Conservation (phyloP, 1,139 yeast species). For the Magnusiomyces magnusii region DNA sequence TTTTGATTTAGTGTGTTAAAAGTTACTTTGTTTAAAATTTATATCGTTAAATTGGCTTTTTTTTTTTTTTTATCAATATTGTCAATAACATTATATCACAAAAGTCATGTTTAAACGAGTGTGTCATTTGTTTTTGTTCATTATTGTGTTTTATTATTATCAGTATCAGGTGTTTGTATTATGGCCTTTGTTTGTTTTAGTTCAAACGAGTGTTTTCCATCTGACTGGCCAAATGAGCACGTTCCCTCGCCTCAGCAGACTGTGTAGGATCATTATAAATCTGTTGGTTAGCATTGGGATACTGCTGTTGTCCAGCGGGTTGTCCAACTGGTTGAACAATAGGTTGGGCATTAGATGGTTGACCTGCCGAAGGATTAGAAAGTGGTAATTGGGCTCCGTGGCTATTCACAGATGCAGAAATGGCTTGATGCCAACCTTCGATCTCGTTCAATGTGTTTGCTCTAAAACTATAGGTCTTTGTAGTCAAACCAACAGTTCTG, state of each 20-base stretch:
- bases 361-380: too few species aligned
- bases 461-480: constrained; percentile 38
- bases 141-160: too few species aligned
- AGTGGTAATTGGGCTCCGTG: neutral
- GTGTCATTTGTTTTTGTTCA: too few species aligned
- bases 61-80: too few species aligned
- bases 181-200: too few species aligned
- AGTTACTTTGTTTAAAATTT: neutral
- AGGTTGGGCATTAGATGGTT: too few species aligned
- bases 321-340: too few species aligned
- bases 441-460: constrained; percentile 42
- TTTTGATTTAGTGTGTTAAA: neutral
- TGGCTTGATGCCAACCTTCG: constrained; percentile 40
- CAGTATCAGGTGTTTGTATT: too few species aligned
- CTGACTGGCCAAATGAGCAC: neutral
- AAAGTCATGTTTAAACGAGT: too few species aligned
- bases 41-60: neutral
- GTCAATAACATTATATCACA: too few species aligned
- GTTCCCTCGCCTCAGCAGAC: neutral
- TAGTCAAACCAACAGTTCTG: constrained; percentile 29
- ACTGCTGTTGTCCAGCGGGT: too few species aligned
- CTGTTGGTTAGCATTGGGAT: too few species aligned
- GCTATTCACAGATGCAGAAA: constrained; percentile 13
- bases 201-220: neutral
- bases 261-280: neutral